Percentiles rank a stretch among this genome's conserved stretches.
Evolutionary conservation across 768 basidiomycete genomes (phyloP).

Genomic region (Cyathus striatus): DNA sequence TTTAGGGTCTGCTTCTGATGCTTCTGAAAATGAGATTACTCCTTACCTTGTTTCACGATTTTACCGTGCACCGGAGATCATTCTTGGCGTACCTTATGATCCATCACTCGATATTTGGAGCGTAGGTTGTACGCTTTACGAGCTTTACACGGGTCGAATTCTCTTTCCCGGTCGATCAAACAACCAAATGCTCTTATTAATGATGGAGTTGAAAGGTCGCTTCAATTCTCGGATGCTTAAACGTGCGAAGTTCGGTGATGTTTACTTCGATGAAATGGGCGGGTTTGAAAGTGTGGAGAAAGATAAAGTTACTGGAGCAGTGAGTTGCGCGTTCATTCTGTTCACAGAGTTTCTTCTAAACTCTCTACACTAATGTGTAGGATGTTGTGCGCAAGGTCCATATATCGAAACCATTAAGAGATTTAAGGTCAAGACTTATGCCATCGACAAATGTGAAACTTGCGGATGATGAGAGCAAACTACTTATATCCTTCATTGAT

Average conservation of each 20-base stretch:
- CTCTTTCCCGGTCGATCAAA: slow-evolving; percentile 95
- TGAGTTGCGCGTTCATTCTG: slow-evolving; percentile 33
- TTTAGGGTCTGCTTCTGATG: slow-evolving; percentile 94
- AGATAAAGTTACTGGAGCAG: slow-evolving; percentile 79
- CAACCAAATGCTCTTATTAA: slow-evolving; percentile 94
- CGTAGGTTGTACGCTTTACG: slow-evolving; percentile 95
- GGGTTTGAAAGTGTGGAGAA: slow-evolving; percentile 81
- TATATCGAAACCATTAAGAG: slow-evolving; percentile 76
- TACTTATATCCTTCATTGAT: slow-evolving; percentile 79
- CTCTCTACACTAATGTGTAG: slow-evolving; percentile 31
- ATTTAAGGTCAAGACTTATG: slow-evolving; percentile 78
- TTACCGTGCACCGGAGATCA: slow-evolving; percentile 98
- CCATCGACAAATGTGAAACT: slow-evolving; percentile 73
- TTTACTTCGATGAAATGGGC: slow-evolving; percentile 92
- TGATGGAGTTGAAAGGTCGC: slow-evolving; percentile 97
- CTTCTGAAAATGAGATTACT: slow-evolving; percentile 93
- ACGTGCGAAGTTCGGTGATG: slow-evolving; percentile 85
- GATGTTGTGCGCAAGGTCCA: slow-evolving; percentile 78
- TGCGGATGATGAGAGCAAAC: slow-evolving; percentile 85
- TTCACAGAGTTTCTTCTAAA: background rate
- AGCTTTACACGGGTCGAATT: slow-evolving; percentile 94
- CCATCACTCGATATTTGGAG: slow-evolving; percentile 95
- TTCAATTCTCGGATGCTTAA: slow-evolving; percentile 94
- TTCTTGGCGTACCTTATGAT: slow-evolving; percentile 94
- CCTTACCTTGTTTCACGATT: slow-evolving; percentile 97